Evolutionary conservation across 305 asterid species (phyloP), one percentile per base, ranked within the genome.

Genomic region (Fraxinus floribunda): DNA sequence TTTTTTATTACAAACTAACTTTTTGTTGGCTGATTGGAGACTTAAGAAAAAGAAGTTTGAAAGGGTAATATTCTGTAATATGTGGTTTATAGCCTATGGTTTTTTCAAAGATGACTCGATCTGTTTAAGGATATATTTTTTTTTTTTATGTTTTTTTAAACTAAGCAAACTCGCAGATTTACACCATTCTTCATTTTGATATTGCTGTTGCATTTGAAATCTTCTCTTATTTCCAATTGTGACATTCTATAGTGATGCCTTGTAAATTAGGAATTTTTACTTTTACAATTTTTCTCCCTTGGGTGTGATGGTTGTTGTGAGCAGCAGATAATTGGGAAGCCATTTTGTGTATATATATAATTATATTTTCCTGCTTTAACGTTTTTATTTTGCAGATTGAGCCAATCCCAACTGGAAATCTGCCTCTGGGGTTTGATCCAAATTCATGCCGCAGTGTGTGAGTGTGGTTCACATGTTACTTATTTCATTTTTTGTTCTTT

Each of bases 391-490:
- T 91, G 93, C 95, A 94, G 97, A 92, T 94, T 86, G 97, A 94
- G 92, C 97, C 97, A 80, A 89, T 93, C 76, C 91, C 91, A 87
- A 93, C 97, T 89, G 97, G 97, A 82, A 94, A 94, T 92, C 89
- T 94, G 88, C 97, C 97, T 87, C 97, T 95, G 82, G 97, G 97
- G 78, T 94, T 94, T 88, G 98, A 94, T 89, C 91, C 97, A 83
- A 94, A 88, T 90, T 86, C 95, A 84, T 94, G 98, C 91, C 94
- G 97, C 93, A 94, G 97, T 85, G 97, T 94, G 98, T 94, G 93
- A 94, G 98, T 93, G 87, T 89, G 83, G 83, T 84, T 84, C 86
- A 22, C 74, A 35, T 83, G 7, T 84, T 75, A 80, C 83, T 76
- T 71, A 75, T 62, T 44, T 38, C 2, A 76, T 76, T 64, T 77